Evolutionary conservation across 2,329 filamentous ascomycete species (phyloP), one percentile per base, ranked within the genome.

Genomic region (Ophiocordyceps camponoti-saundersi): DNA sequence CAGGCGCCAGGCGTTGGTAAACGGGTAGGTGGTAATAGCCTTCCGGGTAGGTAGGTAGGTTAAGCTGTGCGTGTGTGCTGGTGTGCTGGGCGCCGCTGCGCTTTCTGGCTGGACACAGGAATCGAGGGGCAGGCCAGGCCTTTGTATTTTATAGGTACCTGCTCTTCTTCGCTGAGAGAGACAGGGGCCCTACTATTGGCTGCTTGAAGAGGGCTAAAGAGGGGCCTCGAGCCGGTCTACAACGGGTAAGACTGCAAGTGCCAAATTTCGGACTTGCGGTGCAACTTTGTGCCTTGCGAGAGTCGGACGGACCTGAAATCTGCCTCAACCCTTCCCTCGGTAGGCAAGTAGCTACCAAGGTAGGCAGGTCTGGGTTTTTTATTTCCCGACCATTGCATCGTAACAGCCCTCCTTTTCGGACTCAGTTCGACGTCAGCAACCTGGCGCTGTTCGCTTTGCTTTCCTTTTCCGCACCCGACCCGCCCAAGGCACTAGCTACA

Each of bases 101-200:
- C 44, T 40, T 32, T 40, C 44, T 40, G 44, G 15, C 30, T 36
- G 34, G 22, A 36, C 32, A 36, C 32, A 45, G 59, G 60, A 64
- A 63, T 59, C 58, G 60, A 65, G 63, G 63, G 64, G 64, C 63
- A 64, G 60, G 63, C 61, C 59, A 50, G 61, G 59, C 60, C 62
- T 64, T 65, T 62, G 51, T 65, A 66, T 66, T 66, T 66, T 67
- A 67, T 67, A 67, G 36, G 36, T 40, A 40, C 36, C 36, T 40
- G n/a, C n/a, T 40, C 36, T 40, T 40, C n/a, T 40, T 40, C 36
- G 36, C 21, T 40, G 36, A 40, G 36, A n/a, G 36, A 40, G 36
- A 20, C 36, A 20, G n/a, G 7, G 18, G 36, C 36, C 36, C 8
- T 29, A 10, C 8, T 21, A 40, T 40, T 40, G 36, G 36, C 36